Base-by-base conservation (phyloP, 192 early-diverging fungal genomes). In the Coemansia sp. region DNA sequence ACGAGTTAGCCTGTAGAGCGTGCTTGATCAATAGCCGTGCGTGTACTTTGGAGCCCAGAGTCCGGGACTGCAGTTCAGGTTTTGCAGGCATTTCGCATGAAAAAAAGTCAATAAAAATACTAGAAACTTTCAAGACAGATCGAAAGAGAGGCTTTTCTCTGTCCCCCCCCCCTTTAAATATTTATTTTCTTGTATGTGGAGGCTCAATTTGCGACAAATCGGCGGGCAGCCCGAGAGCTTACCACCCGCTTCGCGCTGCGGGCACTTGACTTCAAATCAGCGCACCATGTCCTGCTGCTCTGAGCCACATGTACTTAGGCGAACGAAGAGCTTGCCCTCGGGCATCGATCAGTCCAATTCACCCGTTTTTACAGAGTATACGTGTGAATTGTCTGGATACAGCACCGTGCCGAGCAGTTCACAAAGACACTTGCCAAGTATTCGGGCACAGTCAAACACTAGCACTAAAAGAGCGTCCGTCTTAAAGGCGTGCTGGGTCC, bases 201-300 rank as follows among this genome's bases (percentile, higher is more conserved):
- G 63, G 24, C 49, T 42, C 52, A 72, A 72, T 51, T 27, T 72
- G 15, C 70, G 70, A 27, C 70, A 72, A 33, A 22, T 72, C 51
- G 63, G 70, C 2, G 62, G 70, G 24, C 70, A 72, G 52, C 52
- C 70, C 44, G 70, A 72, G 52, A 59, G 54, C 41, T 16, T 65
- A n/a, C 63, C 70, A 6, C 27, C 63, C 27, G 29, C 34, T 5
- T 22, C 63, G 18, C 34, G 46, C 33, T n/a, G 38, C 11, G 27
- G 51, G 13, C 62, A 38, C 31, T 55, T 41, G 22, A 52, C 33
- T 55, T 67, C 51, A 2, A 38, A 44, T 24, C 31, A 67, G 12
- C 47, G 13, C 36, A 13, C 66, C 16, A 67, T 36, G 6, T 27
- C 36, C 7, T 2, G 51, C 16, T 20, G 34, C 34, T 24, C 49